A percentile compares a stretch with the other conserved stretches of the same genome.
These are phyloP conservation scores for Xylariaceae sp. DNA, from an alignment of 2,329 filamentous ascomycete species.

Conservation along the genomic window DNA sequence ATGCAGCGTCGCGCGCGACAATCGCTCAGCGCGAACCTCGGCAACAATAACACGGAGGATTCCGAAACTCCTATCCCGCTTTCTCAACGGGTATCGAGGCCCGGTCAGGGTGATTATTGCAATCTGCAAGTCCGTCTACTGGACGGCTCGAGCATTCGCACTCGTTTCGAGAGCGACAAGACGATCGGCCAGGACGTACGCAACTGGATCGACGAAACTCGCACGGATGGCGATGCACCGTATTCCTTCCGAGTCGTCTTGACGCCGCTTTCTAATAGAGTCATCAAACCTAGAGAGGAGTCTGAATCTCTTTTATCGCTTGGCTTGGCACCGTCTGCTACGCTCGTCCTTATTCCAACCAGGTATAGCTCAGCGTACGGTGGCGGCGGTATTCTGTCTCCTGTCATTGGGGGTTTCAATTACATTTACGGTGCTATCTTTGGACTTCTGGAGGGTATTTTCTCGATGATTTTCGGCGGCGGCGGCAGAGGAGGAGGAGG, in stretches of 20 bases:
- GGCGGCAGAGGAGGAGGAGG: constrained; percentile 5
- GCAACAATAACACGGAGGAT: constrained; percentile 3
- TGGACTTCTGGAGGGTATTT: constrained; percentile 27
- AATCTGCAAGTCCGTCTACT: constrained; percentile 76
- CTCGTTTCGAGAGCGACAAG: constrained; percentile 59
- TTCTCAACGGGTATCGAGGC: constrained; percentile 14
- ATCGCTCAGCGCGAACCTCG: constrained; percentile 18
- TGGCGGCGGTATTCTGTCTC: constrained; percentile 29
- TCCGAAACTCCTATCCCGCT: constrained; percentile 13
- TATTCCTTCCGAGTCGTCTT: constrained; percentile 84
- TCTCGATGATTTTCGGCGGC: constrained; percentile 19
- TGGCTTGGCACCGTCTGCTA: constrained; percentile 72
- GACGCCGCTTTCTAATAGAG: constrained; percentile 68
- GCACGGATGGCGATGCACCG: constrained; percentile 52
- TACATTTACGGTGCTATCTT: constrained; percentile 18
- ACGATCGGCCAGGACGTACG: constrained; percentile 64
- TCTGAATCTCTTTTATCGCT: constrained; percentile 60
- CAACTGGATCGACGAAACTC: constrained; percentile 65
- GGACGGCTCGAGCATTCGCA: constrained; percentile 74
- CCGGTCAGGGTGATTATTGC: constrained; percentile 34
- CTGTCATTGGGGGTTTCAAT: constrained; percentile 21
- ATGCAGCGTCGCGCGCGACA: constrained; percentile 39
- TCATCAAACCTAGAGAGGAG: constrained; percentile 72
- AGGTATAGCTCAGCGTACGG: constrained; percentile 40
- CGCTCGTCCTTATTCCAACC: constrained; percentile 73